These are phyloP conservation scores for Beauveria scarabaeidicola DNA, from an alignment of 2,329 filamentous ascomycete genomes.

Conservation along the genomic window DNA sequence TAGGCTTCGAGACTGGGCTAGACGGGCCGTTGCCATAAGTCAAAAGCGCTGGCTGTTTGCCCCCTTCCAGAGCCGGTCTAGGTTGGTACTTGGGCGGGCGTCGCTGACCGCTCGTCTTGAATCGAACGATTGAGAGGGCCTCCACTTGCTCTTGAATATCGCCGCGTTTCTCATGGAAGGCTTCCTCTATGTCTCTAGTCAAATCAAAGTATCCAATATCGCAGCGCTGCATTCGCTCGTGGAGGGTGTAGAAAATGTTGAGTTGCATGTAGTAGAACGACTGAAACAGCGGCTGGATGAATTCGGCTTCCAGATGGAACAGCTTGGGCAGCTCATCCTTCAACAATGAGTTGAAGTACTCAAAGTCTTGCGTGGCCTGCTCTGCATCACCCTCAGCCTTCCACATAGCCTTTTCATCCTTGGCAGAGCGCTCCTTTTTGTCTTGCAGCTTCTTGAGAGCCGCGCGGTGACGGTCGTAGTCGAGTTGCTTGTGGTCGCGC, in stretches of 20 bases:
- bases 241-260: conserved; percentile 97
- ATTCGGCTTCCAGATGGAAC: conserved; percentile 82
- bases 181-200: conserved; percentile 81
- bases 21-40: conserved; percentile 37
- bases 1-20: conserved; percentile 4
- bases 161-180: conserved; percentile 80
- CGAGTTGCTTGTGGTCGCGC: conserved; percentile 94
- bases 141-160: conserved; percentile 82
- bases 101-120: conserved; percentile 75
- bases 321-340: conserved; percentile 93
- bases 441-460: conserved; percentile 90
- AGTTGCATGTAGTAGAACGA: conserved; percentile 99
- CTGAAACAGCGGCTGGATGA: conserved; percentile 95
- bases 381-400: conserved; percentile 90
- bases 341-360: conserved; percentile 94
- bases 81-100: conserved; percentile 48
- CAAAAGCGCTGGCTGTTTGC: conserved; percentile 41
- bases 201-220: conserved; percentile 98
- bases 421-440: conserved; percentile 91
- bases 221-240: conserved; percentile 94
- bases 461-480: conserved; percentile 81
- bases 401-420: conserved; percentile 96
- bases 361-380: conserved; percentile 86
- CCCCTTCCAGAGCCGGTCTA: conserved; percentile 42
- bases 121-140: conserved; percentile 75